A percentile compares a stretch with the other conserved stretches of the same genome.
Conservation (phyloP, 1,284 basidiomycete species). For the Boletus mariae region DNA sequence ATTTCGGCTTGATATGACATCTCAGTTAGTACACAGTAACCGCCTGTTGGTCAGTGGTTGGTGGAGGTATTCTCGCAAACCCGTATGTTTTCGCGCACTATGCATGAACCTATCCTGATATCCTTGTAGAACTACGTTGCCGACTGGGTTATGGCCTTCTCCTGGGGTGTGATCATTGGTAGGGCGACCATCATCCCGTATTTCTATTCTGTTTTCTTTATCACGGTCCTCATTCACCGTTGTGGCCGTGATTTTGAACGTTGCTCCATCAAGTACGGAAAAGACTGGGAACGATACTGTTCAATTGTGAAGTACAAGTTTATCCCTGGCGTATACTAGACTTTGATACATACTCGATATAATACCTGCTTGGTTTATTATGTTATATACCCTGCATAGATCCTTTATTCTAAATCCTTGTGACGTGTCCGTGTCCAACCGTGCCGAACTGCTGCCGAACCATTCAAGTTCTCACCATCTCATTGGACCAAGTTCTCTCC, state of each 20-base stretch:
- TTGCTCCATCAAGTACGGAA: conserved; percentile 90
- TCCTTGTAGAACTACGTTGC: conserved; percentile 71
- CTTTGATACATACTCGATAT: conserved; percentile 12
- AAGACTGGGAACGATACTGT: conserved; percentile 93
- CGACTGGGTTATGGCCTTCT: conserved; percentile 85
- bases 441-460: conserved; percentile 8
- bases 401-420: neutral
- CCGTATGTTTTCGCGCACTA: conserved; percentile 44
- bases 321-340: conserved; percentile 69
- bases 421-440: neutral
- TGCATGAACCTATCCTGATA: conserved; percentile 3
- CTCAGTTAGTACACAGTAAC: conserved; percentile 48
- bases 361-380: conserved; percentile 2
- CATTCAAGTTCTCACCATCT: conserved; percentile 24
- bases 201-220: conserved; percentile 94
- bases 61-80: conserved; percentile 90
- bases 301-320: conserved; percentile 85
- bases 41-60: conserved; percentile 82
- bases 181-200: conserved; percentile 86
- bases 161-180: conserved; percentile 89
- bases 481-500: conserved; percentile 6
- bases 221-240: conserved; percentile 84
- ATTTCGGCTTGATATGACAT: neutral
- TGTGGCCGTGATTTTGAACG: conserved; percentile 90
- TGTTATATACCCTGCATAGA: neutral